These are phyloP conservation scores for Sugiyamaella marilandica DNA, from an alignment of 805 yeast genomes.

Conservation along the genomic window DNA sequence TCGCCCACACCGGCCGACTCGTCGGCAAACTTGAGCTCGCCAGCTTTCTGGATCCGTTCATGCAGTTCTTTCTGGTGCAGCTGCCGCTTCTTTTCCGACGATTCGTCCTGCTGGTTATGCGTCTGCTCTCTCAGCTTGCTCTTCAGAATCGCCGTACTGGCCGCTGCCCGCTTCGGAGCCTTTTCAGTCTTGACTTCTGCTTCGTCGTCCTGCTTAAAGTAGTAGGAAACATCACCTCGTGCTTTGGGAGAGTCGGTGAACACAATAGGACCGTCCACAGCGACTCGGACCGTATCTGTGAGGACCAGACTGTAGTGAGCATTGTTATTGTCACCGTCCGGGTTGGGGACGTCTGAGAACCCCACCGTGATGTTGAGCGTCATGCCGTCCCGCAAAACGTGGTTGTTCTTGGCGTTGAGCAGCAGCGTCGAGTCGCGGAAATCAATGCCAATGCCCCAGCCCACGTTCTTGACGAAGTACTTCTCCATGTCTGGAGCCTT, in stretches of 20 bases:
- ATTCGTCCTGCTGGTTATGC: slow-evolving; percentile 55
- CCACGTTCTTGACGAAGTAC: slow-evolving; percentile 71
- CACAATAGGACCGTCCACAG: slow-evolving; percentile 54
- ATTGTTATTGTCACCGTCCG: slow-evolving; percentile 41
- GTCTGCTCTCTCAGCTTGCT: slow-evolving; percentile 63
- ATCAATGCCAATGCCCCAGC: slow-evolving; percentile 86
- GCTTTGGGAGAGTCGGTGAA: slow-evolving; percentile 71
- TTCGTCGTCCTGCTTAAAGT: slow-evolving; percentile 65
- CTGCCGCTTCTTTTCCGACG: slow-evolving; percentile 70
- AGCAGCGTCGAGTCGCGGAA: slow-evolving; percentile 76
- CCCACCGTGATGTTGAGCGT: slow-evolving; percentile 75
- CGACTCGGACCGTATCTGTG: slow-evolving; percentile 75
- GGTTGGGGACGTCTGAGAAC: slow-evolving; percentile 55
- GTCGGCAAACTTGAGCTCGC: slow-evolving; percentile 74
- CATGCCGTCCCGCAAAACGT: slow-evolving; percentile 64
- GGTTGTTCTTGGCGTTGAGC: slow-evolving; percentile 66
- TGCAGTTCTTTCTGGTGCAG: slow-evolving; percentile 80
- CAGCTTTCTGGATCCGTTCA: slow-evolving; percentile 80
- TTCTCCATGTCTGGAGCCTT: slow-evolving; percentile 61
- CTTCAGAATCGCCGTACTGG: slow-evolving; percentile 63
- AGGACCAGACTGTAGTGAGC: slow-evolving; percentile 66
- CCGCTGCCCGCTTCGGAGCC: slow-evolving; percentile 36
- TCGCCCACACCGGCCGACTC: slow-evolving; percentile 32
- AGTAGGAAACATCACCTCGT: slow-evolving; percentile 74
- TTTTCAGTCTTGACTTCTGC: slow-evolving; percentile 29